These are phyloP conservation scores for Cucurbitaria berberidis DNA, from an alignment of 2,329 filamentous ascomycete genomes.

Conservation along the genomic window DNA sequence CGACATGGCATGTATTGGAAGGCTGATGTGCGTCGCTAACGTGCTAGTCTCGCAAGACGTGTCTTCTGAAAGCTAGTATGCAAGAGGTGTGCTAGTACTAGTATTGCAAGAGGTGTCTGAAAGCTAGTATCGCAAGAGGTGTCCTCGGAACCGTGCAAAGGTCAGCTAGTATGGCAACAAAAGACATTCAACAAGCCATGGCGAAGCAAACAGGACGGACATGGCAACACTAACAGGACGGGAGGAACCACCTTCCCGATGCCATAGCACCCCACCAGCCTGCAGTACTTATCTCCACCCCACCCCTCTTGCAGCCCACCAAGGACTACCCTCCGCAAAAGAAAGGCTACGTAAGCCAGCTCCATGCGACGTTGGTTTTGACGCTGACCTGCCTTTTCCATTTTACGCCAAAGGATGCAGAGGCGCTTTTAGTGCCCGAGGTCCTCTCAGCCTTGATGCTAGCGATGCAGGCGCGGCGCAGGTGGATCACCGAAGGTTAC, in stretches of 20 bases:
- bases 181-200: conserved; percentile 10
- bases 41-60: no score
- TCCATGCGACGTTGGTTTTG: conserved; percentile 28
- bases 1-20: conserved; percentile 19
- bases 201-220: conserved; percentile 10
- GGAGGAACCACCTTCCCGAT: conserved; percentile 12
- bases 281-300: conserved; percentile 14
- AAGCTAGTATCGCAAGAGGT: no score
- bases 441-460: conserved; percentile 20
- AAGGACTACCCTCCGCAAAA: conserved; percentile 10
- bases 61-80: no score
- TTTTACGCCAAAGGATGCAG: conserved; percentile 35
- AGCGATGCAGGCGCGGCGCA: conserved; percentile 3
- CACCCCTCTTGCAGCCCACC: conserved; percentile 12
- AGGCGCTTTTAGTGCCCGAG: conserved; percentile 42
- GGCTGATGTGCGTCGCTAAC: conserved; percentile 8
- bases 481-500: conserved; percentile 16
- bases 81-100: no score
- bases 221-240: conserved; percentile 11
- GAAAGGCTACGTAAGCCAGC: conserved; percentile 2
- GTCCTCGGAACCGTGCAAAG: neutral
- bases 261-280: conserved; percentile 7
- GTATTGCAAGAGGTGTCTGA: no score
- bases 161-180: conserved; percentile 6
- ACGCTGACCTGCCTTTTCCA: conserved; percentile 25